These are phyloP conservation scores for Ceratocystis ficicola DNA, from an alignment of 2,329 filamentous ascomycete genomes.

Conservation along the genomic window DNA sequence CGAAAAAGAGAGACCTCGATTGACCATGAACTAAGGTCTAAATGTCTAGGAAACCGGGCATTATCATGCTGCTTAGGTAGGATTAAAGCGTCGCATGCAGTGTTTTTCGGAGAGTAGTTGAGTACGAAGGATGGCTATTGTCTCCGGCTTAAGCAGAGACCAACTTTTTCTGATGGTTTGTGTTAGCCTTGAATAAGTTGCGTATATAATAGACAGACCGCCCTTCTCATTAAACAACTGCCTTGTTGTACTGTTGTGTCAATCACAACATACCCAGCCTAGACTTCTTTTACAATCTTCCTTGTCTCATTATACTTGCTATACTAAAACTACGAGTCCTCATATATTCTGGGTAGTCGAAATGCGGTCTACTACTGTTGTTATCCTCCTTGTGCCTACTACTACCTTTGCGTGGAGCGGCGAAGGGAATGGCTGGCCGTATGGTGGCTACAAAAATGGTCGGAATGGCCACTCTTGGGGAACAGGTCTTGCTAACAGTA, in stretches of 20 bases:
- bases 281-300: neutral
- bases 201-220: neutral
- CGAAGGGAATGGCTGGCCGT: slow-evolving; percentile 19
- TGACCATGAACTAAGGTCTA: neutral
- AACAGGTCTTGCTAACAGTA: slow-evolving; percentile 11
- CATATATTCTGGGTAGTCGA: neutral
- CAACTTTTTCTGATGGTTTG: neutral
- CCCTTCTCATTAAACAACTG: neutral
- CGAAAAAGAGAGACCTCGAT: neutral
- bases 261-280: neutral
- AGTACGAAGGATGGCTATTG: neutral
- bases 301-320: neutral
- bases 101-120: neutral
- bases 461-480: slow-evolving; percentile 13
- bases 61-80: neutral
- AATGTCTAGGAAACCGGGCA: neutral
- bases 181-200: neutral
- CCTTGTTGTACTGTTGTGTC: neutral
- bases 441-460: slow-evolving; percentile 16
- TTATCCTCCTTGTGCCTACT: slow-evolving; percentile 18
- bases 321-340: neutral
- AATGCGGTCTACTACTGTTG: slow-evolving; percentile 18
- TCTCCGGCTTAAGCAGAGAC: neutral
- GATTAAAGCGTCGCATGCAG: neutral
- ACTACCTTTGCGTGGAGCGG: slow-evolving; percentile 17